Base-by-base conservation (phyloP, 495 filamentous ascomycete genomes). In the Podospora fimiseda region DNA sequence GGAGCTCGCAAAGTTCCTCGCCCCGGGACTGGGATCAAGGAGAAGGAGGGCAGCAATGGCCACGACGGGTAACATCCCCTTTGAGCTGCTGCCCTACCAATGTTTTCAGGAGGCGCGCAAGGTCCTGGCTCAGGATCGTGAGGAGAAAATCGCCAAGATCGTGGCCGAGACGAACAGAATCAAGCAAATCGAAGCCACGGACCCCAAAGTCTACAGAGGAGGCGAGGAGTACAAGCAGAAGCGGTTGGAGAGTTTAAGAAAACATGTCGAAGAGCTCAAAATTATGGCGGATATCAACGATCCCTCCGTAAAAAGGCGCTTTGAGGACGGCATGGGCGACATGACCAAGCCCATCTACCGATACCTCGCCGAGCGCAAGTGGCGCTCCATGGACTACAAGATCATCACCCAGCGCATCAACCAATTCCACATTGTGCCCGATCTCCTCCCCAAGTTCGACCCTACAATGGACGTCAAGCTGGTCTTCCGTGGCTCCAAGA, bases 291-390 rank as follows among this genome's bases (percentile, higher is more conserved):
- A 99, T 64, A 88, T 95, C 69, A 99, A 99, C 64, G 95, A 96
- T 65, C 93, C 93, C 1, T 45, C 89, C 23, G 88, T 97, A 40
- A 97, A 96, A 81, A 87, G 89, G 68, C 87, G 80, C 57, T 96
- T 96, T 61, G 93, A 99, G 64, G 89, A 96, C 74, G 90, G 92
- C 11, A 69, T 81, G 59, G 89, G 93, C 45, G 89, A 96, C 64
- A 92, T 96, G 91, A 85, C 81, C 71, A 93, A 95, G 69, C 94
- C 93, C 36, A 87, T 99, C 66, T 99, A 99, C 75, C 89, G 92
- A 37, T 84, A 86, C 65, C 82, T 97, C 43, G 87, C 91, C 48
- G 80, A 96, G 65, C 74, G 74, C 50, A 88, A 92, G 74, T 99
- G 94, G 94, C 80, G 86, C 53, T 59, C 61, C 47, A 58, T 73